These are phyloP conservation scores for Chalaropsis ovoidea DNA, from an alignment of 2,329 filamentous ascomycete genomes.

Conservation along the genomic window DNA sequence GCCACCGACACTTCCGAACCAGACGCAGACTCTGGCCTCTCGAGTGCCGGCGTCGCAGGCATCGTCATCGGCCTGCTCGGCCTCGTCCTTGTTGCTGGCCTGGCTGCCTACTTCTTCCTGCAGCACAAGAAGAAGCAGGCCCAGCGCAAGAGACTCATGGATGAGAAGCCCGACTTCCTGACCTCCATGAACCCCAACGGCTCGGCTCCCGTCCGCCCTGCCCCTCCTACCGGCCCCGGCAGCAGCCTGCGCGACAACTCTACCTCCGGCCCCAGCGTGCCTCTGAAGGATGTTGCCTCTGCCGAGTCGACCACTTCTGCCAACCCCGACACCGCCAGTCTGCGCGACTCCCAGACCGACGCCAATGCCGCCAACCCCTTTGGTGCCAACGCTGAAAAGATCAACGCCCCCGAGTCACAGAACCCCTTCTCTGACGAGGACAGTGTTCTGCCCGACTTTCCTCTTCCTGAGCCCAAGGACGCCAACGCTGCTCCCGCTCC, in stretches of 20 bases:
- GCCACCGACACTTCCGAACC: slow-evolving; percentile 23
- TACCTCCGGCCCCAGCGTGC: slow-evolving; percentile 16
- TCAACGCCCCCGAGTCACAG: slow-evolving; percentile 27
- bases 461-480: slow-evolving; percentile 32
- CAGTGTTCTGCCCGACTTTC: slow-evolving; percentile 35
- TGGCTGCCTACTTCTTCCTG: slow-evolving; percentile 62
- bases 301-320: background rate
- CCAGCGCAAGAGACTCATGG: slow-evolving; percentile 36
- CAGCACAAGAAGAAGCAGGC: slow-evolving; percentile 60
- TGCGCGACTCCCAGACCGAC: slow-evolving; percentile 30
- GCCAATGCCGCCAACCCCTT: slow-evolving; percentile 60
- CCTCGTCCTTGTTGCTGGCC: slow-evolving; percentile 54
- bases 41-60: slow-evolving; percentile 56
- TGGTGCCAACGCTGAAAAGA: slow-evolving; percentile 44
- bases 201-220: slow-evolving; percentile 21
- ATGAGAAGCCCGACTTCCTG: slow-evolving; percentile 23
- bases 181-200: slow-evolving; percentile 14
- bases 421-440: slow-evolving; percentile 58
- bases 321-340: background rate
- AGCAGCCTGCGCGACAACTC: slow-evolving; percentile 16
- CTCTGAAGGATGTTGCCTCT: slow-evolving; percentile 19
- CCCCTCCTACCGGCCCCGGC: slow-evolving; percentile 22
- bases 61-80: slow-evolving; percentile 73
- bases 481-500: slow-evolving; percentile 24
- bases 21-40: slow-evolving; percentile 24